These are phyloP conservation scores for Neoconidiobolus thromboides DNA, from an alignment of 371 early-diverging fungal species.

Conservation along the genomic window DNA sequence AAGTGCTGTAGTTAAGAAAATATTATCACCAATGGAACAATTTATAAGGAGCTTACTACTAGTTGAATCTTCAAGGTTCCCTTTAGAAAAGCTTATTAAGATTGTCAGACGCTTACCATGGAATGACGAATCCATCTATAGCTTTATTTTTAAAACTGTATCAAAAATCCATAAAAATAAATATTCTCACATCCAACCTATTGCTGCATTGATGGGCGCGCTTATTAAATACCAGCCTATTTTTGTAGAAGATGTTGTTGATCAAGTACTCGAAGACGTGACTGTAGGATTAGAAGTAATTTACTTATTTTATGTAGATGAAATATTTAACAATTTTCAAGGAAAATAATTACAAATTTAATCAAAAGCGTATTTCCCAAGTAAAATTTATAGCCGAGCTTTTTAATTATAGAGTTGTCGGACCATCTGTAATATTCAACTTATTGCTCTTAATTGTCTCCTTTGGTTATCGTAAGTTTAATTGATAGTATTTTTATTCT, in stretches of 20 bases:
- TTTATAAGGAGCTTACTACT: slow-evolving; percentile 76
- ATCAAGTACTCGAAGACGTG: slow-evolving; percentile 72
- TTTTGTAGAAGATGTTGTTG: slow-evolving; percentile 73
- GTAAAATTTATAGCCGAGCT: slow-evolving; percentile 80
- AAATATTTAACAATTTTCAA: not conserved
- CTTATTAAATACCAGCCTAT: slow-evolving; percentile 61
- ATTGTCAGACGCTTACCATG: slow-evolving; percentile 76
- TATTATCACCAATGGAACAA: slow-evolving; percentile 51
- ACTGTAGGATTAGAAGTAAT: slow-evolving; percentile 62
- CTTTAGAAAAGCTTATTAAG: slow-evolving; percentile 43
- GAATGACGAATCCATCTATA: slow-evolving; percentile 27
- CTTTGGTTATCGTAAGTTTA: slow-evolving; percentile 55
- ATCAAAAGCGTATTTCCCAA: slow-evolving; percentile 68
- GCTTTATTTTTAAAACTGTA: slow-evolving; percentile 17
- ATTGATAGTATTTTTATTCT: not conserved
- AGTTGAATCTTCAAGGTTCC: slow-evolving; percentile 44
- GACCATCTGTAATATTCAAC: slow-evolving; percentile 58
- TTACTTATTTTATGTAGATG: not conserved
- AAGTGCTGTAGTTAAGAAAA: slow-evolving; percentile 31
- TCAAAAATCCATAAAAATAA: slow-evolving; percentile 85
- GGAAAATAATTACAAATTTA: slow-evolving; percentile 70
- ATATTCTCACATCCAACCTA: slow-evolving; percentile 57
- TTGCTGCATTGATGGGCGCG: slow-evolving; percentile 63
- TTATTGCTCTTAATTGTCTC: slow-evolving; percentile 63
- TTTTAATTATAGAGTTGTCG: slow-evolving; percentile 72